These are phyloP conservation scores for Bisporella sp. DNA, from an alignment of 2,329 filamentous ascomycete genomes.

Conservation along the genomic window DNA sequence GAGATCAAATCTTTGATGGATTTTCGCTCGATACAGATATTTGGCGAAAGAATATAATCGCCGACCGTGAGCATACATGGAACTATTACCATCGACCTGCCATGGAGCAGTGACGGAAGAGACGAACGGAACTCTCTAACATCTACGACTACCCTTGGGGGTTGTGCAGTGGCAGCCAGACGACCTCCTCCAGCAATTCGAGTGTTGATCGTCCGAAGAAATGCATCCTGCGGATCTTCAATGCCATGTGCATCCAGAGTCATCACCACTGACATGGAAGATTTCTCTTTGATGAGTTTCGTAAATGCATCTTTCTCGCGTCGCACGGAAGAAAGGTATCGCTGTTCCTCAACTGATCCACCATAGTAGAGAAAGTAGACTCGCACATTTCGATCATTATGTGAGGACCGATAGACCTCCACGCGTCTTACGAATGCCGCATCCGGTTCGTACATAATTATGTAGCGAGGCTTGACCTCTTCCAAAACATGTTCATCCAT, in stretches of 20 bases:
- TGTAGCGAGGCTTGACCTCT: constrained; percentile 85
- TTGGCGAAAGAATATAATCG: constrained; percentile 88
- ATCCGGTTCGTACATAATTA: constrained; percentile 98
- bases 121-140: constrained; percentile 94
- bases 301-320: constrained; percentile 96
- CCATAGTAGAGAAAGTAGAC: constrained; percentile 98
- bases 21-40: constrained; percentile 92
- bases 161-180: constrained; percentile 74
- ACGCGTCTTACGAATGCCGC: constrained; percentile 89
- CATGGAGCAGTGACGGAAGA: constrained; percentile 84
- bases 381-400: constrained; percentile 79
- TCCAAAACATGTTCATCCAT: constrained; percentile 95
- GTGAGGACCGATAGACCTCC: constrained; percentile 92
- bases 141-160: constrained; percentile 87
- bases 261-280: constrained; percentile 85
- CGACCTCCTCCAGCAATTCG: constrained; percentile 90
- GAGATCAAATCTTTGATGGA: constrained; percentile 85
- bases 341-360: constrained; percentile 90
- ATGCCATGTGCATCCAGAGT: constrained; percentile 61
- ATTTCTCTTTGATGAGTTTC: constrained; percentile 87
- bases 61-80: constrained; percentile 95
- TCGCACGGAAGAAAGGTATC: constrained; percentile 82
- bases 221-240: constrained; percentile 82
- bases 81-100: constrained; percentile 78
- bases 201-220: constrained; percentile 92